Evolutionary conservation across 148 eudicot species (phyloP), one percentile per base, ranked within the genome.

Genomic region (Chenopodium album): DNA sequence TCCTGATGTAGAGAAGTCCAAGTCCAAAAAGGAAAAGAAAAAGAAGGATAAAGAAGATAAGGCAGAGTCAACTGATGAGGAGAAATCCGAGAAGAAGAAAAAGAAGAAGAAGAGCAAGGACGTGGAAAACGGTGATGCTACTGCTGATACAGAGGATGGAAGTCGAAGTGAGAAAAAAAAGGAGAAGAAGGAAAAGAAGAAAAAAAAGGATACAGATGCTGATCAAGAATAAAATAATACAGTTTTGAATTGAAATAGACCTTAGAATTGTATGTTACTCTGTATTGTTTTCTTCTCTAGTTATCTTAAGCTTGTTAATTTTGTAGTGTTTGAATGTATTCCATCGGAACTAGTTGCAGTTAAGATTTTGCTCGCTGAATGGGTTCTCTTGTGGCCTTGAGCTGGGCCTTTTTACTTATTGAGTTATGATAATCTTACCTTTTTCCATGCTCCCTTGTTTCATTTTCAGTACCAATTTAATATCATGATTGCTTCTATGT

Each of bases 131-230:
- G 88, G 90, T 8, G 85, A 84, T 75, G 72, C 54, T 5, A 59
- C 50, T 9, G 78, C 44, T n/a, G 83, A 69, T 66, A 91, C 67
- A 11, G 88, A 82, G 59, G 88, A 85, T 23, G 85, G 78, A 73
- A 80, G 23, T 79, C 76, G 76, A 73, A 90, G 92, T 54, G 88
- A 88, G 87, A 89, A 90, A 89, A 87, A 90, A 76, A 73, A 87
- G 46, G 79, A 88, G 76, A 85, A 91, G 86, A 90, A 92, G 87
- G 89, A 91, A 67, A 92, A 92, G 85, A 90, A 92, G 89, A 92
- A 91, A 80, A 92, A 92, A 88, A 94, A 91, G 92, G 82, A 77
- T 73, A 92, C 90, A 85, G 88, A 87, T 26, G 83, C 85, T 2
- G 87, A 88, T 47, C 56, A 90, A 50, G 87, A 90, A 82, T 87